Percentiles rank a stretch among this genome's conserved stretches.
Evolutionary conservation across 2,329 filamentous ascomycete genomes (phyloP).

Genomic region (Clonostachys byssicola): DNA sequence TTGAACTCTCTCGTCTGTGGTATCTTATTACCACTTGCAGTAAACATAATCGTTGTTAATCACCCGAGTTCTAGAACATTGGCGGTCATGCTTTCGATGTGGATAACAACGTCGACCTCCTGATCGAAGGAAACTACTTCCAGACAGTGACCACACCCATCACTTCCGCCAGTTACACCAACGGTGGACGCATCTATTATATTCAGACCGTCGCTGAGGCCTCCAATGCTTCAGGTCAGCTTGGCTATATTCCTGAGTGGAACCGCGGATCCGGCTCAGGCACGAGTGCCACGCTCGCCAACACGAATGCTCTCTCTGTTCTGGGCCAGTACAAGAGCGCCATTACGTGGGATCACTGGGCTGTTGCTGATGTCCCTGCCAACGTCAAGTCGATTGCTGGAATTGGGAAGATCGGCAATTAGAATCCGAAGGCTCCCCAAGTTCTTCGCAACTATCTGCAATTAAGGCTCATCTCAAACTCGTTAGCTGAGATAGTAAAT

Average conservation of each 20-base stretch:
- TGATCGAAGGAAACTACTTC: conserved; percentile 56
- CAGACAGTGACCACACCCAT: conserved; percentile 38
- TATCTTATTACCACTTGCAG: too few species aligned
- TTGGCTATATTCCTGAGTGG: background rate
- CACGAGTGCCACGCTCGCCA: background rate
- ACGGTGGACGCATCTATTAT: background rate
- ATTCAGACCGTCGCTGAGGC: background rate
- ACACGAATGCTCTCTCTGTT: background rate
- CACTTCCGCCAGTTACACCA: background rate
- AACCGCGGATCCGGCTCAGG: background rate
- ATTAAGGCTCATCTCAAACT: too few species aligned
- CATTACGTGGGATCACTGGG: background rate
- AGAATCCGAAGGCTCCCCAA: background rate
- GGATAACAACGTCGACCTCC: conserved; percentile 31
- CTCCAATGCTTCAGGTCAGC: background rate
- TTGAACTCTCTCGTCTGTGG: too few species aligned
- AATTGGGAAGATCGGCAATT: background rate
- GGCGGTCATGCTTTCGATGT: conserved; percentile 53
- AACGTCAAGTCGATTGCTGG: background rate
- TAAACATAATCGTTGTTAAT: too few species aligned
- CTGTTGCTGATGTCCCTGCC: background rate
- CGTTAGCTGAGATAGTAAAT: too few species aligned
- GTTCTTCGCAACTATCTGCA: too few species aligned
- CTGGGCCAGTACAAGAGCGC: background rate
- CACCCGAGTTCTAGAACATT: conserved; percentile 28